These are phyloP conservation scores for Ramularia collo-cygni DNA, from an alignment of 2,329 filamentous ascomycete genomes.

Conservation along the genomic window DNA sequence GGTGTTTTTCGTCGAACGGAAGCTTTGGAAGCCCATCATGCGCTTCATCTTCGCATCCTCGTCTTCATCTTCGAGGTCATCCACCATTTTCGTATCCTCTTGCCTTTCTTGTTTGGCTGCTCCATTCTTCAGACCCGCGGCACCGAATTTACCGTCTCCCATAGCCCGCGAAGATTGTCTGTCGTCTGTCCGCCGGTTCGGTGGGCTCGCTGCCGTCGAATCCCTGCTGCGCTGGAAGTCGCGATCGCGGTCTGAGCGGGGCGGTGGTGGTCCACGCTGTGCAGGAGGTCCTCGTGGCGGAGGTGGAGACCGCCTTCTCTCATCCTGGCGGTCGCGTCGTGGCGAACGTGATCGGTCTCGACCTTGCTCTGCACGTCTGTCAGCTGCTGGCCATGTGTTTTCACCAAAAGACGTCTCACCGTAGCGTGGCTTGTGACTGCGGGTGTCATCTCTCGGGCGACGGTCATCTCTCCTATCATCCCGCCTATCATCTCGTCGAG, in stretches of 20 bases:
- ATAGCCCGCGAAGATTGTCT: conserved; percentile 6
- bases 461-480: conserved; percentile 21
- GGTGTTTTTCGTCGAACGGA: conserved; percentile 79
- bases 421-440: conserved; percentile 22
- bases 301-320: conserved; percentile 25
- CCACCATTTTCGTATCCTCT: conserved; percentile 18
- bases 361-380: conserved; percentile 20
- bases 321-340: conserved; percentile 24
- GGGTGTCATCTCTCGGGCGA: conserved; percentile 19
- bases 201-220: conserved; percentile 6
- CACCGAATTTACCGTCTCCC: conserved; percentile 4
- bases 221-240: conserved; percentile 14
- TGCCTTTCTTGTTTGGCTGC: conserved; percentile 7
- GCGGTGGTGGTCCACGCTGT: conserved; percentile 14
- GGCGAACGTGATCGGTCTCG: conserved; percentile 27
- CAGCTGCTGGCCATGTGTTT: background rate
- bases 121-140: conserved; percentile 2
- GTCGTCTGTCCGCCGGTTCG: conserved; percentile 9
- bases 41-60: conserved; percentile 68
- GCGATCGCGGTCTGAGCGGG: conserved; percentile 17
- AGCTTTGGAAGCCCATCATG: conserved; percentile 85
- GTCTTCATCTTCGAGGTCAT: conserved; percentile 42
- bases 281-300: conserved; percentile 14
- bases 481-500: conserved; percentile 7
- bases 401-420: conserved; percentile 11